These are phyloP conservation scores for Plasmodium coatneyi DNA, from an alignment of 169 alveolate species.

Conservation along the genomic window DNA sequence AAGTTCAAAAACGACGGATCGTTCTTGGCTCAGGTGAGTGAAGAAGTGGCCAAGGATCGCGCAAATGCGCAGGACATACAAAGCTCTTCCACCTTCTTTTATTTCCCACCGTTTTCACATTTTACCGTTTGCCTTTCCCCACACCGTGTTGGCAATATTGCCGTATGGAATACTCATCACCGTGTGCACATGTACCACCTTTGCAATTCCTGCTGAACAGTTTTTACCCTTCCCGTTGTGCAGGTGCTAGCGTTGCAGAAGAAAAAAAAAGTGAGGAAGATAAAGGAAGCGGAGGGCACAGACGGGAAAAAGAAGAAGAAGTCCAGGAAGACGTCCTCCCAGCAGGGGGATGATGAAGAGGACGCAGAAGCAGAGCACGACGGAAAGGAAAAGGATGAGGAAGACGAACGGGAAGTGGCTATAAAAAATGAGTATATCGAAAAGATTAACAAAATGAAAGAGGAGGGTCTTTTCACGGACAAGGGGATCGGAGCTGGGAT, in stretches of 20 bases:
- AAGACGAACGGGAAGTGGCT: constrained; percentile 60
- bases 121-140: neutral
- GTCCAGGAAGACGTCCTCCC: neutral
- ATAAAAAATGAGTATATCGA: constrained; percentile 60
- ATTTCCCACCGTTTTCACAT: neutral
- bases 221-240: neutral
- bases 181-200: neutral
- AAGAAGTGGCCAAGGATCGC: neutral
- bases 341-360: neutral
- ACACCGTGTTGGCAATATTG: neutral
- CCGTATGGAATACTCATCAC: neutral
- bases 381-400: constrained; percentile 5
- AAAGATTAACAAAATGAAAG: constrained; percentile 65
- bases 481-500: constrained; percentile 71
- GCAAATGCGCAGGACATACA: neutral
- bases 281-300: constrained; percentile 6
- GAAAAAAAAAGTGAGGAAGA: constrained; percentile 32
- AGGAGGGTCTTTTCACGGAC: constrained; percentile 65
- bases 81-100: neutral
- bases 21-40: constrained; percentile 46
- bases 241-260: constrained; percentile 70
- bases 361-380: neutral
- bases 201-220: neutral
- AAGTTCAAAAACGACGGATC: constrained; percentile 66
- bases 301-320: constrained; percentile 29